These are phyloP conservation scores for Coemansia sp. DNA, from an alignment of 192 early-diverging fungal genomes.

Conservation along the genomic window DNA sequence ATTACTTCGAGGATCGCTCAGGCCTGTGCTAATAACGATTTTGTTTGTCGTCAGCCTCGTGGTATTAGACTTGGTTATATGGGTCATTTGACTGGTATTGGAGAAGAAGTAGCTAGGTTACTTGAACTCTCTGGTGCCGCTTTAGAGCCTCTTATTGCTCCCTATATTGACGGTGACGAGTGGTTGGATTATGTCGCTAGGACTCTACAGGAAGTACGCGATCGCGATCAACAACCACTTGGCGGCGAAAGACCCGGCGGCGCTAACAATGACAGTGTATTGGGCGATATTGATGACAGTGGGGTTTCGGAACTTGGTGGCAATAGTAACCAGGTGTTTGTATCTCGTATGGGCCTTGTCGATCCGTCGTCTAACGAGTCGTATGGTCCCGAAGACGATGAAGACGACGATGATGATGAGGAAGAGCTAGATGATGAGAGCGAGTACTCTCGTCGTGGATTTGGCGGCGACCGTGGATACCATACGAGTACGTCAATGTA, in stretches of 20 bases:
- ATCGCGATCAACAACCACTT: constrained; percentile 53
- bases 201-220: constrained; percentile 42
- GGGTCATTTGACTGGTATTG: constrained; percentile 97
- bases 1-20: constrained; percentile 82
- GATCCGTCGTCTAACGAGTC: constrained; percentile 28
- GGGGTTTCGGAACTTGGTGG: constrained; percentile 24
- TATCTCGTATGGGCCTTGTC: constrained; percentile 52
- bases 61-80: constrained; percentile 94
- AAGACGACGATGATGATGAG: constrained; percentile 41
- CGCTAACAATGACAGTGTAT: constrained; percentile 2
- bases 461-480: constrained; percentile 3
- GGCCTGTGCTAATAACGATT: constrained; percentile 83
- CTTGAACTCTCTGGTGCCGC: constrained; percentile 67
- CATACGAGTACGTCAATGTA: constrained; percentile 16
- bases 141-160: constrained; percentile 47
- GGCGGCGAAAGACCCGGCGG: constrained; percentile 50
- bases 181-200: constrained; percentile 53
- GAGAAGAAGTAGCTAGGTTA: constrained; percentile 91
- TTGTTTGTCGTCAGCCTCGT: constrained; percentile 75
- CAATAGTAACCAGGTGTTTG: constrained; percentile 40
- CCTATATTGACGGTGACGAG: constrained; percentile 51
- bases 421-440: constrained; percentile 22
- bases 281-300: constrained; percentile 16
- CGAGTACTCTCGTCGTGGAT: constrained; percentile 11
- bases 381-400: constrained; percentile 37